Conservation (phyloP, 139 green algal genomes). For the Pseudopediastrum boryanum region DNA sequence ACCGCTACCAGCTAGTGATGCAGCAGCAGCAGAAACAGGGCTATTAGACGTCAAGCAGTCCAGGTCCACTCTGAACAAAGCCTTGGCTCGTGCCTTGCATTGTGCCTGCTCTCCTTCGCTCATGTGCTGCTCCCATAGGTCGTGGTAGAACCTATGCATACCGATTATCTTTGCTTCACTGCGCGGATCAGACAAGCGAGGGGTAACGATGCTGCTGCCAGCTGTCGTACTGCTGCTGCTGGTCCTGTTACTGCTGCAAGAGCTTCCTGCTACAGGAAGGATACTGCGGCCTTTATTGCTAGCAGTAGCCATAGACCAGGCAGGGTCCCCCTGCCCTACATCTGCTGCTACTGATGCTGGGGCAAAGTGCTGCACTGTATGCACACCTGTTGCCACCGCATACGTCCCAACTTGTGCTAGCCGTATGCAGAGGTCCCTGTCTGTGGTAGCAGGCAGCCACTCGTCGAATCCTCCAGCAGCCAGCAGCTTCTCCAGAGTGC, state of each 20-base stretch:
- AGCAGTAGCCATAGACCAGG: no score
- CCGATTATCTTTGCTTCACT: conserved; percentile 4
- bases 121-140: conserved; percentile 21
- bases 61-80: conserved; percentile 23
- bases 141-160: conserved; percentile 16
- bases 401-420: not conserved
- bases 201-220: not conserved
- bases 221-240: no score
- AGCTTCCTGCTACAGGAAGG: no score
- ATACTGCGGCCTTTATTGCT: no score
- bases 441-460: conserved; percentile 32
- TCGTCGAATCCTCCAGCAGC: conserved; percentile 31
- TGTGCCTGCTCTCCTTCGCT: not conserved
- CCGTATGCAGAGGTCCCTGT: conserved; percentile 28
- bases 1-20: not conserved
- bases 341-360: not conserved
- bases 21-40: not conserved
- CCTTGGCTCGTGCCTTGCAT: not conserved
- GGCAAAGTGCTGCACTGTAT: conserved; percentile 36
- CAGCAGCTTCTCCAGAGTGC: conserved; percentile 4
- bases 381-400: not conserved
- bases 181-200: not conserved
- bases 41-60: not conserved
- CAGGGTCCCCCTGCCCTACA: not conserved
- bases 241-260: not conserved